These are phyloP conservation scores for Alliaria petiolata DNA, from an alignment of 345 rosid genomes.

Conservation along the genomic window DNA sequence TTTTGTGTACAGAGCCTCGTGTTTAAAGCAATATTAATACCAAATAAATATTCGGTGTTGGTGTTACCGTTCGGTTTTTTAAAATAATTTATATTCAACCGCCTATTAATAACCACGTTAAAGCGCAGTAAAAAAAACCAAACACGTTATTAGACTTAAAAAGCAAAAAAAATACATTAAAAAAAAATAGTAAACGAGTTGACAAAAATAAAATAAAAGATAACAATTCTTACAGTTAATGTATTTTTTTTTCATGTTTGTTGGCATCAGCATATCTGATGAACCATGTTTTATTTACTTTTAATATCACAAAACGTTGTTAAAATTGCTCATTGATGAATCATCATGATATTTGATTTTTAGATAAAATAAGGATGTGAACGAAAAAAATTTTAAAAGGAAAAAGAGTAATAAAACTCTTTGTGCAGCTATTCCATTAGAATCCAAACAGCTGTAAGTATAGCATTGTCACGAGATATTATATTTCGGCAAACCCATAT, in stretches of 20 bases:
- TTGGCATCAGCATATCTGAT: background rate
- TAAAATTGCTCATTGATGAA: background rate
- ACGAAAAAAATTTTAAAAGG: background rate
- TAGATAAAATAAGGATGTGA: background rate
- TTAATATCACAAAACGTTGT: background rate
- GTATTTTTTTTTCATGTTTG: too few species aligned
- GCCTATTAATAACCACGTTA: too few species aligned
- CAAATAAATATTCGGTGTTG: too few species aligned
- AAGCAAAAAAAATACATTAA: too few species aligned
- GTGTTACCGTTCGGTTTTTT: too few species aligned
- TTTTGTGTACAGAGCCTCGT: background rate
- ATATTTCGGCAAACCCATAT: too few species aligned
- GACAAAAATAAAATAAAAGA: too few species aligned
- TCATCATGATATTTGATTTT: background rate
- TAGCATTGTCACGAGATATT: slow-evolving; percentile 12
- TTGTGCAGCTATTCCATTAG: slow-evolving; percentile 22
- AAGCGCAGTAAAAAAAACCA: too few species aligned
- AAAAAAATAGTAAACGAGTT: too few species aligned
- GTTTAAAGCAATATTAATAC: background rate
- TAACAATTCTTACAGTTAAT: too few species aligned
- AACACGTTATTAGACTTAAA: too few species aligned
- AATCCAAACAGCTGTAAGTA: slow-evolving; percentile 23
- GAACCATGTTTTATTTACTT: background rate
- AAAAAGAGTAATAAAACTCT: background rate
- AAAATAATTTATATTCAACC: too few species aligned